Base-by-base conservation (phyloP, 768 basidiomycete genomes). In the Mycena galericulata region DNA sequence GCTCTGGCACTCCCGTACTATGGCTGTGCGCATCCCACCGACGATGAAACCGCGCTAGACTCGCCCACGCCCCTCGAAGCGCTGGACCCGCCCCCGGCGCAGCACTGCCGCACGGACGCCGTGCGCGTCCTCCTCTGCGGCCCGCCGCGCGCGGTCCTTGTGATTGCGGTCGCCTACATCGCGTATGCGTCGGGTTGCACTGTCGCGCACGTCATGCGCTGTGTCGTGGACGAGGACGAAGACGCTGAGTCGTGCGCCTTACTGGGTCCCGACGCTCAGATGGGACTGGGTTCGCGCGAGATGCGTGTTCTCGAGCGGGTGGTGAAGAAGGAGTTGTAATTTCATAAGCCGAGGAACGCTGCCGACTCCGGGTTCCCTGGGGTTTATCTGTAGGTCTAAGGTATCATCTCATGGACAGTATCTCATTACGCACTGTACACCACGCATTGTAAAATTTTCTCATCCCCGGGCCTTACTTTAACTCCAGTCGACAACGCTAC, bases 1-100 rank as follows among this genome's bases (percentile, higher is more conserved):
- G 66, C 62, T 2, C 67, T 71, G 17, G 70, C 70, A 32, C 62
- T 71, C 18, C 70, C 70, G 17, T 71, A 71, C 63, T 61, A 71
- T 26, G 51, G 53, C 57, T 62, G 26, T 22, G 65, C 65, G 27
- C 51, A 68, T 38, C 67, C 67, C 10, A 4, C 47, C 22, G 60
- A 47, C 26, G 22, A 40, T n/a, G 20, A 9, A 29, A 4, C 57
- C 14, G 53, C 30, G n/a, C n/a, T n/a, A n/a, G n/a, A n/a, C 41
- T 8, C 32, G 6, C 36, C 58, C 15, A 58, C 40, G 43, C 55
- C 38, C 36, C 45, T 26, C 50, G 45, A 51, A 20, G 14, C 22
- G 17, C 12, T 15, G 18, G 38, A 14, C 38, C 20, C 27, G 36
- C 63, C 63, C n/a, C 46, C 64, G 3, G 27, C 40, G 20, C 64